Evolutionary conservation across 2,329 filamentous ascomycete genomes (phyloP), one percentile per base, ranked within the genome.

Genomic region (Fusarium graminum): DNA sequence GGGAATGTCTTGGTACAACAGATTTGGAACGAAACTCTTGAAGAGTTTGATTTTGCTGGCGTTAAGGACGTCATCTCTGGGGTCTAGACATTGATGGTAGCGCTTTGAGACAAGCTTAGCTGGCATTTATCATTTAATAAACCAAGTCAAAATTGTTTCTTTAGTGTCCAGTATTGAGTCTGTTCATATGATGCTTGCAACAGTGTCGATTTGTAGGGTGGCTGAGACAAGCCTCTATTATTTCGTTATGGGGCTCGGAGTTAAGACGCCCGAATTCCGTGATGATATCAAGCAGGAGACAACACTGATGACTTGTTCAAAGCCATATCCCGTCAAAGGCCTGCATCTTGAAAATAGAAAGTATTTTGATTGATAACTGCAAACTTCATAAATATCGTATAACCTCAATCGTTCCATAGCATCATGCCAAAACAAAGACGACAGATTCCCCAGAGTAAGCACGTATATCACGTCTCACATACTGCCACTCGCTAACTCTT

Each of bases 1-100:
- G 65, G 65, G 0, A 36, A 65, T 17, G 42, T 50, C 8, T 39
- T 71, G 41, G 50, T 50, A 1, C 63, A 69, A 2, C 32, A 56
- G 19, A 29, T 71, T 11, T 71, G 68, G 68, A 46, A 52, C 0
- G 68, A 71, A n/a, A 71, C 68, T 4, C 9, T 71, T 0, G 13
- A 63, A 1, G 59, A 67, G 12, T 26, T 71, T 2, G 46, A 25
- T 22, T 65, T 54, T 49, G 52, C 47, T 9, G 46, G 50, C 1
- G 39, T 55, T 5, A 36, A 38, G 7, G 30, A 39, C 9, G 79
- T 84, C 17, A 32, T 66, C 6, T 40, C 34, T 25, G 16, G 4
- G n/a, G 17, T 44, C 13, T 38, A 13, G 40, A 5, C n/a, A n/a
- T 17, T 13, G n/a, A n/a, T 8, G 32, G 4, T 16, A 5, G 32